These are phyloP conservation scores for Rubia peregrina DNA, from an alignment of 305 asterid species.

Conservation along the genomic window DNA sequence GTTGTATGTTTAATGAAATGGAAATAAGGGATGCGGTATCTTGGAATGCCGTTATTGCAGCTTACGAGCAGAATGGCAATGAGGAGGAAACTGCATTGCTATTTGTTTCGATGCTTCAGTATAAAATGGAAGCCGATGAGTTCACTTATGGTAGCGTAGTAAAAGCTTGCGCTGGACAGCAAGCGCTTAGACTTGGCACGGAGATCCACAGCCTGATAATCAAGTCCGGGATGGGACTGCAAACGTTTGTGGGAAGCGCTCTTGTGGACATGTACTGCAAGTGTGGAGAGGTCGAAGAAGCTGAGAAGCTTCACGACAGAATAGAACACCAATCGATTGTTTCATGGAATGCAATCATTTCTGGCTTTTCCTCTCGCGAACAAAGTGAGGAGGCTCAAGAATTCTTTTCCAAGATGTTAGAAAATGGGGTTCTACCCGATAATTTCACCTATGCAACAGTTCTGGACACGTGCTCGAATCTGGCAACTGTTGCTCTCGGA, in stretches of 20 bases:
- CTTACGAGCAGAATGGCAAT: conserved; percentile 68
- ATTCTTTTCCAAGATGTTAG: conserved; percentile 58
- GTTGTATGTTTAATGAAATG: conserved; percentile 57
- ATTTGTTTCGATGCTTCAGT: conserved; percentile 52
- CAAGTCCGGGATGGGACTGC: conserved; percentile 64
- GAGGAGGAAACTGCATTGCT: conserved; percentile 42
- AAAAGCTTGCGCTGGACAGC: conserved; percentile 78
- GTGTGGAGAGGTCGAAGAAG: conserved; percentile 68
- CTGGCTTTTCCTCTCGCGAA: conserved; percentile 62
- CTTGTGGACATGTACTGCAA: conserved; percentile 88
- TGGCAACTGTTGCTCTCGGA: conserved; percentile 72
- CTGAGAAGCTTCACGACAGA: conserved; percentile 61
- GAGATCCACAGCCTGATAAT: conserved; percentile 64
- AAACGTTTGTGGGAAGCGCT: conserved; percentile 74
- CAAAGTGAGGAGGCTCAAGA: conserved; percentile 71
- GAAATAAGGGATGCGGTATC: conserved; percentile 73
- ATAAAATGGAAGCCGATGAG: conserved; percentile 73
- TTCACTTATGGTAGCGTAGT: conserved; percentile 81
- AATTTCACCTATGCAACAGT: conserved; percentile 78
- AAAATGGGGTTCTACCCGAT: conserved; percentile 61
- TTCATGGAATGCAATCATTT: conserved; percentile 88
- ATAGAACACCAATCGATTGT: conserved; percentile 51
- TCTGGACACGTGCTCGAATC: conserved; percentile 75
- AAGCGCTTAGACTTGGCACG: conserved; percentile 47
- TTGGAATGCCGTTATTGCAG: conserved; percentile 85